Evolutionary conservation across 495 filamentous ascomycete species (phyloP), one percentile per base, ranked within the genome.

Genomic region (Schizothecium vesticola): DNA sequence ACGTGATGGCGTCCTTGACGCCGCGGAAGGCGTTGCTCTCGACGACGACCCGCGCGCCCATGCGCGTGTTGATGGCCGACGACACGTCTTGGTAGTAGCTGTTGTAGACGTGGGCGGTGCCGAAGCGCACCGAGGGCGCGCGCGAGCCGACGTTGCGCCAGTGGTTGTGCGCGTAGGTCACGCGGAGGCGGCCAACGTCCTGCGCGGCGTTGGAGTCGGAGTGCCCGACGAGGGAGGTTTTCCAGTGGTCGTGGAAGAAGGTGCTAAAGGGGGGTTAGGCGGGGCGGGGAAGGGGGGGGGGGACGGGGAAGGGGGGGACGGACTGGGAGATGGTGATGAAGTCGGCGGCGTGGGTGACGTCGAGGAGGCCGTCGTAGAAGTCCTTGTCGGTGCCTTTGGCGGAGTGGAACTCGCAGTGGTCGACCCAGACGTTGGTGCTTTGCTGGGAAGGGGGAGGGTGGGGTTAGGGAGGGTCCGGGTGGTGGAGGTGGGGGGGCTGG

Each of bases 281-380:
- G 11, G 11, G 21, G 23, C 16, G 23, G 0, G 25, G 22, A 2
- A 21, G 9, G 1, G 33, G 28, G 7, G 7, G 2, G 55, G 24
- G n/a, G 21, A 13, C 19, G 19, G 23, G 51, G 36, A 1, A 16
- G 16, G 1, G 77, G 73, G 25, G 76, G 86, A 43, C 13, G 33
- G 3, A 77, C 73, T 75, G 81, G 57, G 76, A 81, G 63, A 87
- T 71, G 26, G 86, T 87, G 65, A 88, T 66, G 64, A 75, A 86
- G 66, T 88, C 83, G 3, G 77, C 73, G 29, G 76, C 86, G 67
- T 87, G 86, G 16, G 82, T 82, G 66, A 89, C 77, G 72, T 91
- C 89, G 36, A 90, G 74, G 0, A 91, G 80, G 0, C 89, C 89
- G 70, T 90, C 89, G 74, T 90, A 90, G 73, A 86, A 87, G 77